Evolutionary conservation across 169 alveolate species (phyloP).

Genomic region (Theileria orientalis): DNA sequence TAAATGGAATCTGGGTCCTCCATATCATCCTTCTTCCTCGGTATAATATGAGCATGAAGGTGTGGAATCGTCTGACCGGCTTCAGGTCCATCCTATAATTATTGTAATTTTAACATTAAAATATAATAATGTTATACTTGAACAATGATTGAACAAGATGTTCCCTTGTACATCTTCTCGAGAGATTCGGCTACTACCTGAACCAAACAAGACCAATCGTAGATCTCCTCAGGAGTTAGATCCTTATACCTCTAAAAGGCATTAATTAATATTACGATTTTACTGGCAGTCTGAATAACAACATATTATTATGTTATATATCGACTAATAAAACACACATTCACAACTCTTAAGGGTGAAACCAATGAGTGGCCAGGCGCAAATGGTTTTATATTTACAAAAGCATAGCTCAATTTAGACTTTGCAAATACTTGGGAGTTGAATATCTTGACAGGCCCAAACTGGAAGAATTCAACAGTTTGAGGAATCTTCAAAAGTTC

Average conservation of each 20-base stretch:
- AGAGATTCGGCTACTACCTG: slow-evolving; percentile 59
- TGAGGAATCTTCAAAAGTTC: slow-evolving; percentile 13
- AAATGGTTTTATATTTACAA: slow-evolving; percentile 72
- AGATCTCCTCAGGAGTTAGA: slow-evolving; percentile 49
- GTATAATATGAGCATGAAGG: slow-evolving; percentile 86
- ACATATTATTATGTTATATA: background rate
- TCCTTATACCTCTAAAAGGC: slow-evolving; percentile 48
- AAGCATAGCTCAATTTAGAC: slow-evolving; percentile 62
- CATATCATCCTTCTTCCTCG: slow-evolving; percentile 71
- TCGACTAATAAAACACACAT: slow-evolving; percentile 15
- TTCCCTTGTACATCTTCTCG: slow-evolving; percentile 39
- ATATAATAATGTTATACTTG: slow-evolving; percentile 30
- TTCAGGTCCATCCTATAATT: slow-evolving; percentile 84
- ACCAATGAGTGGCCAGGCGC: slow-evolving; percentile 76
- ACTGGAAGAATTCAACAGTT: slow-evolving; percentile 38
- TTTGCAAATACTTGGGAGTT: slow-evolving; percentile 69
- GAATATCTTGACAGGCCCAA: slow-evolving; percentile 64
- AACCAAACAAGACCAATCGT: slow-evolving; percentile 44
- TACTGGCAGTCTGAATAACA: background rate
- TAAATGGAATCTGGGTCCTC: slow-evolving; percentile 77
- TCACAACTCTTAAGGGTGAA: slow-evolving; percentile 67
- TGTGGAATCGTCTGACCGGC: slow-evolving; percentile 91
- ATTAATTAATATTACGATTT: background rate
- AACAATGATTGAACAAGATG: slow-evolving; percentile 45
- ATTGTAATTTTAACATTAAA: background rate